Percentiles rank a stretch among this genome's conserved stretches.
Evolutionary conservation across 495 filamentous ascomycete species (phyloP).

Genomic region (Tuber calosporum): DNA sequence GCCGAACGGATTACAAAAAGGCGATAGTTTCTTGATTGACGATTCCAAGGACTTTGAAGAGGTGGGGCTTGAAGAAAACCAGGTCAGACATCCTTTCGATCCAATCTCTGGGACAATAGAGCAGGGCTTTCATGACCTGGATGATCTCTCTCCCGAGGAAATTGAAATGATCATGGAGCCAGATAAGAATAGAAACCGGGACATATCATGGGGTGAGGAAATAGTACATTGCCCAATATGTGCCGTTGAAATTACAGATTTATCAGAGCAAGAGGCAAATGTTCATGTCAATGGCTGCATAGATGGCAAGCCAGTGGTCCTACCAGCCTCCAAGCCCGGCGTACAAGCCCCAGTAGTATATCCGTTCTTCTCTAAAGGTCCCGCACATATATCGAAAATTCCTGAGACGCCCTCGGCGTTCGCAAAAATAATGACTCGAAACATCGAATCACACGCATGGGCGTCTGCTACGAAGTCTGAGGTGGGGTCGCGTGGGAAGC

Average conservation of each 20-base stretch:
- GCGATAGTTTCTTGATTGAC: neutral
- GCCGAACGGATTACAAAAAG: neutral
- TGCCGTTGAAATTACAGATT: slow-evolving; percentile 12
- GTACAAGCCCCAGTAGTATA: slow-evolving; percentile 46
- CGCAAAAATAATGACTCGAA: slow-evolving; percentile 80
- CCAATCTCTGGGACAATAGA: slow-evolving; percentile 33
- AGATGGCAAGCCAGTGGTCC: slow-evolving; percentile 56
- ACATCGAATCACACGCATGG: slow-evolving; percentile 88
- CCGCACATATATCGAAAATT: slow-evolving; percentile 72
- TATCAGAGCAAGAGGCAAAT: slow-evolving; percentile 48
- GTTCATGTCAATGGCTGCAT: slow-evolving; percentile 87
- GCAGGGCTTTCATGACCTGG: slow-evolving; percentile 29
- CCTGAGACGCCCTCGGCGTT: slow-evolving; percentile 64
- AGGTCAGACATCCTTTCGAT: slow-evolving; percentile 28
- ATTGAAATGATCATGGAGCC: slow-evolving; percentile 18
- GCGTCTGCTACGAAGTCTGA: slow-evolving; percentile 74
- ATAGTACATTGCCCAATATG: slow-evolving; percentile 33
- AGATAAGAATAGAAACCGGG: neutral
- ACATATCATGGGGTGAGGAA: neutral
- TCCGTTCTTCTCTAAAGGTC: slow-evolving; percentile 48
- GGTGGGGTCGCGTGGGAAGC: slow-evolving; percentile 71
- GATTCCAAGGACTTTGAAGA: slow-evolving; percentile 54
- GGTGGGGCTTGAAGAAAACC: slow-evolving; percentile 32
- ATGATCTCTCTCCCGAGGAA: slow-evolving; percentile 10
- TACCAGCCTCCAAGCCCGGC: slow-evolving; percentile 17